phyloP scores from a whole-genome alignment of 2,329 filamentous ascomycete genomes.

The Capronia coronata region DNA sequence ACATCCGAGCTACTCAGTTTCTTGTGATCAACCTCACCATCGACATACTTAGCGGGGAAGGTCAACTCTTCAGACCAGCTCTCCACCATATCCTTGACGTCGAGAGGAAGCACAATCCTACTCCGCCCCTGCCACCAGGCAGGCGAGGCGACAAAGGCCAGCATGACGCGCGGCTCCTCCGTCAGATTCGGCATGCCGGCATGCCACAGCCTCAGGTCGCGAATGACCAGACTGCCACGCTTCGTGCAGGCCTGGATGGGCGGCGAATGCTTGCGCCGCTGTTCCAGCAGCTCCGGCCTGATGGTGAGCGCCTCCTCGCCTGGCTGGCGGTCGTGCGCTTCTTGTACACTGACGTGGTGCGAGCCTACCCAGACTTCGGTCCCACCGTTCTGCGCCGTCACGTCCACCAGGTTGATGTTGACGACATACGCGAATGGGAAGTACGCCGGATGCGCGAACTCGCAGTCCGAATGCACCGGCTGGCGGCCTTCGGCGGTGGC shows the following conservation, averaged over 20 bases:
- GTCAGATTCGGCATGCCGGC: slow-evolving; percentile 56
- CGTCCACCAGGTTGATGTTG: slow-evolving; percentile 45
- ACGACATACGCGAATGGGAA: slow-evolving; percentile 46
- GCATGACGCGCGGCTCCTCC: slow-evolving; percentile 49
- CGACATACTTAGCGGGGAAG: slow-evolving; percentile 25
- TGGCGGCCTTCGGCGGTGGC: slow-evolving; percentile 34
- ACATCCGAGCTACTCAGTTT: slow-evolving; percentile 23
- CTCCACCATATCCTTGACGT: slow-evolving; percentile 25
- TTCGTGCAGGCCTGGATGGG: slow-evolving; percentile 39
- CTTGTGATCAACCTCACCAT: slow-evolving; percentile 26
- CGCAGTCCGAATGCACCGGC: slow-evolving; percentile 39
- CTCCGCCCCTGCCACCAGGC: slow-evolving; percentile 25
- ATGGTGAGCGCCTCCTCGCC: slow-evolving; percentile 29
- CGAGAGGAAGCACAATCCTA: slow-evolving; percentile 20
- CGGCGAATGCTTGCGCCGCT: slow-evolving; percentile 32
- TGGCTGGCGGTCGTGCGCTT: slow-evolving; percentile 27
- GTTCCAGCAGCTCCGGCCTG: slow-evolving; percentile 32
- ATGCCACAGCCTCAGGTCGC: slow-evolving; percentile 59
- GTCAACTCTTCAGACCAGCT: slow-evolving; percentile 21
- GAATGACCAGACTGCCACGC: slow-evolving; percentile 50
- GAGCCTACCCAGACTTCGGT: slow-evolving; percentile 49
- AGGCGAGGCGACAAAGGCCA: slow-evolving; percentile 38
- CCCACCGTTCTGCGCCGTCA: slow-evolving; percentile 42
- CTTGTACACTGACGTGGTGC: slow-evolving; percentile 37
- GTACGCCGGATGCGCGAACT: slow-evolving; percentile 43